phyloP scores from a whole-genome alignment of 2,329 filamentous ascomycete species.

The Alternaria hordeiaustralica region DNA sequence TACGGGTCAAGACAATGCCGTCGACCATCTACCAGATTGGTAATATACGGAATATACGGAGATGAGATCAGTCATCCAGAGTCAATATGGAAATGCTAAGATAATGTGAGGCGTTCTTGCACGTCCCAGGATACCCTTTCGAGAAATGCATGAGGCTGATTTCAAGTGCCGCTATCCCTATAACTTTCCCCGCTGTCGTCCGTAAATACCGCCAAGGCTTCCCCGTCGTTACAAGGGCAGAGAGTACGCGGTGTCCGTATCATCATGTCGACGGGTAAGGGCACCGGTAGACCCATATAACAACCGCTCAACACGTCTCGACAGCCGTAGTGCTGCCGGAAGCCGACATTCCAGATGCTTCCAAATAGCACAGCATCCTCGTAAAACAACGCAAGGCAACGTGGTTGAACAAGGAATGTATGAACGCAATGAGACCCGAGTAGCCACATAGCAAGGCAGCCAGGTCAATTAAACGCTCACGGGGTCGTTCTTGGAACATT shows the following conservation, averaged over 20 bases:
- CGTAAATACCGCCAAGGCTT: background rate
- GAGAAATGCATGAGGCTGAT: background rate
- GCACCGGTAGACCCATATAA: background rate
- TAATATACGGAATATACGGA: background rate
- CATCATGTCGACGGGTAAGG: background rate
- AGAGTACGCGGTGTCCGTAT: background rate
- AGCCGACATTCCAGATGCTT: background rate
- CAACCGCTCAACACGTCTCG: background rate
- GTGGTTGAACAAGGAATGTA: conserved; percentile 25
- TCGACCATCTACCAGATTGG: background rate
- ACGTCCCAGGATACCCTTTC: background rate
- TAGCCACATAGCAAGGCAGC: conserved; percentile 41
- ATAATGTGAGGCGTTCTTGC: background rate
- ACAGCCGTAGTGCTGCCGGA: background rate
- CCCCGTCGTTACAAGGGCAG: background rate
- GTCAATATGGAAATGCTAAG: background rate
- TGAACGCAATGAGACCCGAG: conserved; percentile 48
- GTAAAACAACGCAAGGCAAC: background rate
- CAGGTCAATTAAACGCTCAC: conserved; percentile 50
- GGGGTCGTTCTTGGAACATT: conserved; percentile 47
- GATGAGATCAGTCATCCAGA: background rate
- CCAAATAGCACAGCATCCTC: background rate
- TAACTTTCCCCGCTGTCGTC: background rate
- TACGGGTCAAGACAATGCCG: background rate
- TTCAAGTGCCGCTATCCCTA: background rate